These are phyloP conservation scores for Bolboschoenoplectus hybrid DNA, from an alignment of 202 grass and related monocot genomes.

Conservation along the genomic window DNA sequence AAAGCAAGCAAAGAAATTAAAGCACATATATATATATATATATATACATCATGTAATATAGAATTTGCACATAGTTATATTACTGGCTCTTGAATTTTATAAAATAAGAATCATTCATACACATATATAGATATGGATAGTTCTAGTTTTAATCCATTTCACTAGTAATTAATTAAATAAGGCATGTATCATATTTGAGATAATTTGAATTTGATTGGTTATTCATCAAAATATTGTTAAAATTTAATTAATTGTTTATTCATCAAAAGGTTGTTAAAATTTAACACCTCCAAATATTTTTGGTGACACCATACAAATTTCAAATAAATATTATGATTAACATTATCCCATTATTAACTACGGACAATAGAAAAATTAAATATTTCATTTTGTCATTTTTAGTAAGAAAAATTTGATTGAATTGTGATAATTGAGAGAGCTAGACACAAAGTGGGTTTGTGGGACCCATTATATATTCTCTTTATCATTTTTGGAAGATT, in stretches of 20 bases:
- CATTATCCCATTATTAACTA: not conserved
- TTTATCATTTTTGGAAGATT: not conserved
- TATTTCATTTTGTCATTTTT: not conserved
- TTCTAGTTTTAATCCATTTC: too few relatives aligned
- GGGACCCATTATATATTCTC: not conserved
- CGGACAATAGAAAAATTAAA: not conserved
- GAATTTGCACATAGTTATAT: not conserved
- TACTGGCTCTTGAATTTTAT: not conserved
- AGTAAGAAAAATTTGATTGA: not conserved
- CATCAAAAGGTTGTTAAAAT: too few relatives aligned
- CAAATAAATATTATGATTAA: not conserved
- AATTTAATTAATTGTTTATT: too few relatives aligned
- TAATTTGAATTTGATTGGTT: too few relatives aligned
- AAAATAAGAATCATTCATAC: too few relatives aligned
- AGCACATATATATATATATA: not conserved
- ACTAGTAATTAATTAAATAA: too few relatives aligned
- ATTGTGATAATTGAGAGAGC: not conserved
- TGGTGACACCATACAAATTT: not conserved
- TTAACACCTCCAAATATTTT: not conserved
- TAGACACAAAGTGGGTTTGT: not conserved
- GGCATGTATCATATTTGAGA: too few relatives aligned
- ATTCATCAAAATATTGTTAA: too few relatives aligned
- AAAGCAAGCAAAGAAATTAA: constrained; percentile 10
- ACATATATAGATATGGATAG: too few relatives aligned
- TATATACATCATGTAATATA: not conserved